These are phyloP conservation scores for Gossypium anomalum DNA, from an alignment of 345 rosid species.

Conservation along the genomic window DNA sequence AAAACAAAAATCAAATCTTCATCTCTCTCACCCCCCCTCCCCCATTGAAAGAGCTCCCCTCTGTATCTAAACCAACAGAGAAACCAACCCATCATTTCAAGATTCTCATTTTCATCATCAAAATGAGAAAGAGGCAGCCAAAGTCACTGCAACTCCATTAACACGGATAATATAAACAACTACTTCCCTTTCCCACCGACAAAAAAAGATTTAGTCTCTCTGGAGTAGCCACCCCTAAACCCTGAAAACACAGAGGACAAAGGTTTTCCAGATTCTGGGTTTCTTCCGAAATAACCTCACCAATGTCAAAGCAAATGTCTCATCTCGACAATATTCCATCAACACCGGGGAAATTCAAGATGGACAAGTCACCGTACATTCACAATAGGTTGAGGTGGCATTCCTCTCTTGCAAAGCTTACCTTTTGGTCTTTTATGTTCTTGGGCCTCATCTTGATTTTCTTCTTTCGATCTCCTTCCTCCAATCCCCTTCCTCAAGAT, in stretches of 20 bases:
- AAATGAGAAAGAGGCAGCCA: neutral
- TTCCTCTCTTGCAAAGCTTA: constrained; percentile 64
- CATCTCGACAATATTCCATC: constrained; percentile 87
- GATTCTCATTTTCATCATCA: neutral
- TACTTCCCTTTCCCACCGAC: neutral
- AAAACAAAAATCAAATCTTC: neutral
- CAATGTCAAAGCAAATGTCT: constrained; percentile 58
- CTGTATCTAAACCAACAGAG: constrained; percentile 2
- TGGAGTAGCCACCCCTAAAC: constrained; percentile 15
- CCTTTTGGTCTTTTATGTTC: constrained; percentile 81
- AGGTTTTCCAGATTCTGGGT: neutral
- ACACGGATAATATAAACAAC: neutral
- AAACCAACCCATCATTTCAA: neutral
- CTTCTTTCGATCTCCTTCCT: constrained; percentile 80
- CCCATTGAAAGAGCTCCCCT: neutral
- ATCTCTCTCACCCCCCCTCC: neutral
- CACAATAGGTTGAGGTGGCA: constrained; percentile 64
- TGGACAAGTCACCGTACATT: constrained; percentile 73
- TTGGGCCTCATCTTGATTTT: constrained; percentile 65
- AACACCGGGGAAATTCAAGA: constrained; percentile 95
- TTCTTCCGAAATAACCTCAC: neutral
- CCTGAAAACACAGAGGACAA: neutral
- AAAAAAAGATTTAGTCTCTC: too few relatives aligned
- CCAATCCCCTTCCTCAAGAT: constrained; percentile 48
- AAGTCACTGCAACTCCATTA: neutral